Evolutionary conservation across 2,329 filamentous ascomycete species (phyloP).

Genomic region (Allantophomopsis lycopodina): DNA sequence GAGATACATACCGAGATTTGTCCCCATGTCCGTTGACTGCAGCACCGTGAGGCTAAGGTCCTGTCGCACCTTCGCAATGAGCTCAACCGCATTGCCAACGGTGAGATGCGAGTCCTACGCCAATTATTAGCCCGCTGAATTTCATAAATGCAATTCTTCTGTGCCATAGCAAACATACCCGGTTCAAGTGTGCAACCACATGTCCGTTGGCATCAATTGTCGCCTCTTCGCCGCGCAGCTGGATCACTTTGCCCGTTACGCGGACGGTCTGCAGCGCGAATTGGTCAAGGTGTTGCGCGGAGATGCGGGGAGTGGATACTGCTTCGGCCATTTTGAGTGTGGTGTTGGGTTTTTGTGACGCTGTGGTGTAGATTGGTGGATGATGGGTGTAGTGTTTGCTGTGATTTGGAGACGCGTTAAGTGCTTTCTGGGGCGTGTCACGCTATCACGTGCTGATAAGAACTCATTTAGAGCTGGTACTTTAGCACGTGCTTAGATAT

Average conservation of each 20-base stretch:
- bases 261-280: constrained; percentile 69
- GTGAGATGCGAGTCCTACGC: constrained; percentile 55
- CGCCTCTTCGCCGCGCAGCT: constrained; percentile 69
- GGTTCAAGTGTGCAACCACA: constrained; percentile 61
- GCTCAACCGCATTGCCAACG: constrained; percentile 52
- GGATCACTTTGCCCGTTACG: constrained; percentile 71
- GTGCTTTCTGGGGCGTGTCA: no score
- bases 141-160: not conserved
- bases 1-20: constrained; percentile 46
- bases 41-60: constrained; percentile 62
- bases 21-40: constrained; percentile 55
- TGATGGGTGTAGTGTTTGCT: no score
- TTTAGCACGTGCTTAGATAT: no score
- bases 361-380: no score
- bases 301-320: constrained; percentile 66
- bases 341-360: not conserved
- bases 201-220: constrained; percentile 69
- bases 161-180: constrained; percentile 33
- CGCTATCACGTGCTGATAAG: no score
- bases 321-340: constrained; percentile 47
- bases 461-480: no score
- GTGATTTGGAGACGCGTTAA: no score
- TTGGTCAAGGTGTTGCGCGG: constrained; percentile 62
- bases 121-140: constrained; percentile 2
- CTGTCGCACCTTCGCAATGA: constrained; percentile 68